phyloP scores from a whole-genome alignment of 257 asterid genomes.

The Solanum bukasovii region DNA sequence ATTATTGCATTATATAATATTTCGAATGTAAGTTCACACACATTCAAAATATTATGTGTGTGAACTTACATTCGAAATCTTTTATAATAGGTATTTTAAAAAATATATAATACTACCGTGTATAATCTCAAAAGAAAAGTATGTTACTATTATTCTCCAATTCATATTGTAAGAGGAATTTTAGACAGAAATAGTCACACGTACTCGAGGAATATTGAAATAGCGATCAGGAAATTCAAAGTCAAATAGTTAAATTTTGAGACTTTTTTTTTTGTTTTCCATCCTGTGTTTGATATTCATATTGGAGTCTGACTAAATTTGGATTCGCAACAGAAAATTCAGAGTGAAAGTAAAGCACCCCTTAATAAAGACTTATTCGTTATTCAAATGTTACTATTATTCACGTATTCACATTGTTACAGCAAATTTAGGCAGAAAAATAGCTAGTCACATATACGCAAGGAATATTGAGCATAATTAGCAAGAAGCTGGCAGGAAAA shows the following conservation, averaged over 20 bases:
- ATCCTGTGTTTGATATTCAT: accelerated
- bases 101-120: no score
- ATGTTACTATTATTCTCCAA: not conserved
- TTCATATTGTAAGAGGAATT: not conserved
- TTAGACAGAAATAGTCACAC: not conserved
- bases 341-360: no score
- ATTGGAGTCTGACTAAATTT: no score
- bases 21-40: no score
- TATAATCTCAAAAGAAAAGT: no score
- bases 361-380: not conserved
- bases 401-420: not conserved
- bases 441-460: not conserved
- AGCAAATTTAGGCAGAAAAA: not conserved
- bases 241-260: not conserved
- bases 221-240: not conserved
- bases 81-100: no score
- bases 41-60: no score
- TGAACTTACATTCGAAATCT: no score
- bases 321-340: accelerated
- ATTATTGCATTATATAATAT: not conserved
- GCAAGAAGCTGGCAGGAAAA: not conserved
- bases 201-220: not conserved
- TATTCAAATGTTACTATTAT: not conserved
- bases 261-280: no score
- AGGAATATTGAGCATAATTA: not conserved